Conservation (phyloP, 208 protist genomes). For the Tritrichomonas musculus region DNA sequence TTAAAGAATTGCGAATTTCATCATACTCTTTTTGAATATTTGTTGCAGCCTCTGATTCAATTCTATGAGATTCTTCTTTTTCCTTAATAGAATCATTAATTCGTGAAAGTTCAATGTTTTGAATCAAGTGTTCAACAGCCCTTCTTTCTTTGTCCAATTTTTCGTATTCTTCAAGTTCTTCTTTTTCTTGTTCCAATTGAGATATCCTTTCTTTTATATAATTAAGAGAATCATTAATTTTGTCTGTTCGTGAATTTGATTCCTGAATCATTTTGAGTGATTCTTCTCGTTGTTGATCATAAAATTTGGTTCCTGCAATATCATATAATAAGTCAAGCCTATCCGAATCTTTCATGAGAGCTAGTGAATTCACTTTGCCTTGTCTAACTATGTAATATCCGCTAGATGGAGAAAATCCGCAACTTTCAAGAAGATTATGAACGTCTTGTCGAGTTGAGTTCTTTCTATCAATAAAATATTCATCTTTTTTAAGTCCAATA, state of each 20-base stretch:
- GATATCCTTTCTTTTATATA: not conserved
- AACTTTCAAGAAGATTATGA: not conserved
- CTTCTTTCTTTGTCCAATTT: not conserved
- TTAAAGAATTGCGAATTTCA: not conserved
- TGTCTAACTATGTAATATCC: slow-evolving; percentile 25
- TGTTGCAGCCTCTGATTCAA: not conserved
- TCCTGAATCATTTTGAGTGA: not conserved
- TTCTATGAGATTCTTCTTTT: not conserved
- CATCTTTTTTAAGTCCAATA: slow-evolving; percentile 30
- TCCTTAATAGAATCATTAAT: not conserved
- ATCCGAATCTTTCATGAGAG: not conserved
- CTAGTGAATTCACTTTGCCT: not conserved
- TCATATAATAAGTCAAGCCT: slow-evolving; percentile 6
- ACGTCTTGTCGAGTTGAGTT: slow-evolving; percentile 4
- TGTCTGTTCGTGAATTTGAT: not conserved
- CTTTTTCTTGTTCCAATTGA: slow-evolving; percentile 21
- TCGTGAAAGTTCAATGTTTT: not conserved
- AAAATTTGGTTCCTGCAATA: slow-evolving; percentile 30
- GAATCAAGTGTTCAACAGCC: not conserved
- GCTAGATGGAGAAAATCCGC: not conserved
- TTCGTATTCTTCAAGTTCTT: slow-evolving; percentile 22
- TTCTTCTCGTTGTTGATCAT: not conserved
- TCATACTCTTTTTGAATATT: not conserved
- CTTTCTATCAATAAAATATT: slow-evolving; percentile 35
- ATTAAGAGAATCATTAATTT: not conserved